Evolutionary conservation across 1,139 yeast genomes (phyloP).

Genomic region (Sugiyamaella japonica): DNA sequence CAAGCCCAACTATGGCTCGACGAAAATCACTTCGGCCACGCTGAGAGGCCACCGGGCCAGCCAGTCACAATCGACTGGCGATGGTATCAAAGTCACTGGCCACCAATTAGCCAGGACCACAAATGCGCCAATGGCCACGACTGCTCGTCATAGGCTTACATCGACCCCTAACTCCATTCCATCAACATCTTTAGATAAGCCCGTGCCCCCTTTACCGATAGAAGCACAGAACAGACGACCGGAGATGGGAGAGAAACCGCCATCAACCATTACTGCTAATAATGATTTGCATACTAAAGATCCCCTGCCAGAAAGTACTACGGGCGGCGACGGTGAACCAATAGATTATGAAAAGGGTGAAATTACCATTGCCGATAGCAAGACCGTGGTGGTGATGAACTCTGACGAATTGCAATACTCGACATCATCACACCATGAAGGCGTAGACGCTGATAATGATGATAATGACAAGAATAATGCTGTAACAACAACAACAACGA

Average conservation of each 20-base stretch:
- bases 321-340: neutral
- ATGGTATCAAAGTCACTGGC: neutral
- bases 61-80: neutral
- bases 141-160: neutral
- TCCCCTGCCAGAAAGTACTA: neutral
- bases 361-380: neutral
- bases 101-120: neutral
- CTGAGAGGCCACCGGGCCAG: neutral
- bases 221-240: constrained; percentile 9
- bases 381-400: neutral
- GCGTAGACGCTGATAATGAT: neutral
- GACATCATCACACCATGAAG: constrained; percentile 11
- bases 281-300: neutral
- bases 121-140: neutral
- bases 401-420: constrained; percentile 3
- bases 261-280: neutral
- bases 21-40: neutral
- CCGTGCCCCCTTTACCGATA: constrained; percentile 29
- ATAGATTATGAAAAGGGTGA: constrained; percentile 12
- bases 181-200: constrained; percentile 23
- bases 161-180: neutral
- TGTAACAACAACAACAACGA: no score
- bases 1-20: neutral
- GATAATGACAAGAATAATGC: no score
- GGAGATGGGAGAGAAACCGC: constrained; percentile 1